A percentile compares a stretch with the other conserved stretches of the same genome.
phyloP scores from a whole-genome alignment of 2,329 filamentous ascomycete genomes.

The Aspergillus latus region DNA sequence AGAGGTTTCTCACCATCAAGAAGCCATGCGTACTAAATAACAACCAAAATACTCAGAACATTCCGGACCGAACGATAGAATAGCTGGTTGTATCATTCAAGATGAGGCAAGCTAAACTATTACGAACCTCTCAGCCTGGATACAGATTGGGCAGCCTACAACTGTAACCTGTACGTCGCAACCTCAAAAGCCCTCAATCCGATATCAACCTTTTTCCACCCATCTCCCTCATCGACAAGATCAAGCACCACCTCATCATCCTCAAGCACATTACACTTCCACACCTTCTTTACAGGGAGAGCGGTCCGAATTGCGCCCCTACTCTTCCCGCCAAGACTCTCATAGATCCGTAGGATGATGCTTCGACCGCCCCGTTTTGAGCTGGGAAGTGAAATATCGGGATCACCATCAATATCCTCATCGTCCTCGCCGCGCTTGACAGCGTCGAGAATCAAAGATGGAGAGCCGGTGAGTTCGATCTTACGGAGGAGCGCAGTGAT shows the following conservation, averaged over 20 bases:
- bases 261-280: slow-evolving; percentile 84
- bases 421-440: slow-evolving; percentile 94
- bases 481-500: slow-evolving; percentile 46
- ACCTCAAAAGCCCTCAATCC: slow-evolving; percentile 80
- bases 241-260: slow-evolving; percentile 73
- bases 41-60: background rate
- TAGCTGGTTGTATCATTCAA: background rate
- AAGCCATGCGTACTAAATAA: background rate
- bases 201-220: slow-evolving; percentile 55
- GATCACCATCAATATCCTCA: slow-evolving; percentile 60
- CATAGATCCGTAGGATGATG: slow-evolving; percentile 82
- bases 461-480: slow-evolving; percentile 65
- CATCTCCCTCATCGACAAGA: slow-evolving; percentile 36
- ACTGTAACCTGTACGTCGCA: slow-evolving; percentile 70
- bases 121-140: no score
- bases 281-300: slow-evolving; percentile 72
- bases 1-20: background rate
- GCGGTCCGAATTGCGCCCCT: slow-evolving; percentile 68
- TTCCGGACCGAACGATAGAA: no score
- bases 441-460: slow-evolving; percentile 76
- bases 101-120: no score
- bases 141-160: slow-evolving; percentile 33
- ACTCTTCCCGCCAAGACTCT: slow-evolving; percentile 79
- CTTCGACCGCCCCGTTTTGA: slow-evolving; percentile 65
- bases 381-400: slow-evolving; percentile 52